phyloP scores from a whole-genome alignment of 2,329 filamentous ascomycete species.

The Cordyceps javanica region DNA sequence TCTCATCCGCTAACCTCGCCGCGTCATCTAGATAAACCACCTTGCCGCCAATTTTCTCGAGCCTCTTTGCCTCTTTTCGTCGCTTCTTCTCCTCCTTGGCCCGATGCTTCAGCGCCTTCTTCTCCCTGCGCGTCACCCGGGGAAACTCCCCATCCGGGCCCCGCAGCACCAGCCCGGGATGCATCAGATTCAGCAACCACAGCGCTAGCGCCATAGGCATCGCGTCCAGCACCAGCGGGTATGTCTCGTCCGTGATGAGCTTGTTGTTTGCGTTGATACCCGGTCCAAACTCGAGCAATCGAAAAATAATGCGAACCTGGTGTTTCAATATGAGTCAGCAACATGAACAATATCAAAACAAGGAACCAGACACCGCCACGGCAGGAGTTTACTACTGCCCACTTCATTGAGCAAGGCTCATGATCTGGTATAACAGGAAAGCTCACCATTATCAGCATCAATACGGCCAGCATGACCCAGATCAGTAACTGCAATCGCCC shows the following conservation, averaged over 20 bases:
- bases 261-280: slow-evolving; percentile 37
- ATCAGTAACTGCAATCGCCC: slow-evolving; percentile 28
- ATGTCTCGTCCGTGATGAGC: slow-evolving; percentile 44
- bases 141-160: slow-evolving; percentile 42
- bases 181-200: slow-evolving; percentile 35
- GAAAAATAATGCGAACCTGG: slow-evolving; percentile 53
- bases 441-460: slow-evolving; percentile 31
- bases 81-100: slow-evolving; percentile 27
- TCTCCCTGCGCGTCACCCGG: slow-evolving; percentile 33
- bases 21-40: neutral
- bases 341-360: neutral
- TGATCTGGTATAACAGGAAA: no score
- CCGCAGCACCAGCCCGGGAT: slow-evolving; percentile 41
- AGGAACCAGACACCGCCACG: neutral
- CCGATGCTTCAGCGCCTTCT: slow-evolving; percentile 34
- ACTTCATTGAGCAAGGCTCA: no score
- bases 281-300: slow-evolving; percentile 48
- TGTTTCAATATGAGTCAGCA: neutral
- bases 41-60: slow-evolving; percentile 19
- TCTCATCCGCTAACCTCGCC: neutral
- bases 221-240: slow-evolving; percentile 46
- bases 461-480: slow-evolving; percentile 26
- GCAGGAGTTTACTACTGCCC: neutral
- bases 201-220: slow-evolving; percentile 48
- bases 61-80: slow-evolving; percentile 17